Base-by-base conservation (phyloP, 345 rosid species). In the Erucastrum elatum region DNA sequence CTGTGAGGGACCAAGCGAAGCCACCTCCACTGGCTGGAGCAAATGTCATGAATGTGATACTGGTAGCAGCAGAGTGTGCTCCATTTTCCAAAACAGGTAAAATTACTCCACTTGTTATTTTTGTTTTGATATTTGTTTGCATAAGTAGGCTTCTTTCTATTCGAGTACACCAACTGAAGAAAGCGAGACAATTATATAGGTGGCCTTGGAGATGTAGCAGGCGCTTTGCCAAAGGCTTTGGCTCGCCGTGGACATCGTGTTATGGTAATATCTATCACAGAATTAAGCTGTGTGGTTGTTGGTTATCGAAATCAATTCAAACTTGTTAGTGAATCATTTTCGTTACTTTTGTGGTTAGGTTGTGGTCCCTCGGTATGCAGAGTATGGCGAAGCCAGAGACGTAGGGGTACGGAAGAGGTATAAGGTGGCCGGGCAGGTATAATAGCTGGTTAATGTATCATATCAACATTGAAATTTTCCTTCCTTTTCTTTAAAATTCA, bases 201-300 rank as follows among this genome's bases (percentile, higher is more conserved):
- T 88, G 99, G 99, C 64, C 99, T 95, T 76, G 99, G 98, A 83
- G 99, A 95, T 89, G 99, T 95, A 64, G 98, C 96, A 2, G 97
- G 99, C 31, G 86, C 98, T 80, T 87, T 95, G 75, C 99, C 99
- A 12, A 95, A 95, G 88, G 98, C 96, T 80, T 91, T 95, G 84
- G 98, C 98, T 67, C 85, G 93, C 64, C 98, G 96, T 64, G 99
- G 99, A 81, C 99, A 95, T 51, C 83, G 99, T 79, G 96, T 92
- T 78, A 95, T 95, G 99, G 99, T 92, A 90, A 76, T 80, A 21
- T 27, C 6, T 30, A 65, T 73, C 37, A 41, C 2, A 64, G 0
- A 64, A 30, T 8, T 27, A 16, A 74, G 39, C 62, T 63, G 13
- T 74, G 10, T 68, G 39, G 21, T 21, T 21, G 21, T 53, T 37